A percentile compares a stretch with the other conserved stretches of the same genome.
Evolutionary conservation across 805 yeast genomes (phyloP).

Genomic region (Saccharomycopsis microspora): DNA sequence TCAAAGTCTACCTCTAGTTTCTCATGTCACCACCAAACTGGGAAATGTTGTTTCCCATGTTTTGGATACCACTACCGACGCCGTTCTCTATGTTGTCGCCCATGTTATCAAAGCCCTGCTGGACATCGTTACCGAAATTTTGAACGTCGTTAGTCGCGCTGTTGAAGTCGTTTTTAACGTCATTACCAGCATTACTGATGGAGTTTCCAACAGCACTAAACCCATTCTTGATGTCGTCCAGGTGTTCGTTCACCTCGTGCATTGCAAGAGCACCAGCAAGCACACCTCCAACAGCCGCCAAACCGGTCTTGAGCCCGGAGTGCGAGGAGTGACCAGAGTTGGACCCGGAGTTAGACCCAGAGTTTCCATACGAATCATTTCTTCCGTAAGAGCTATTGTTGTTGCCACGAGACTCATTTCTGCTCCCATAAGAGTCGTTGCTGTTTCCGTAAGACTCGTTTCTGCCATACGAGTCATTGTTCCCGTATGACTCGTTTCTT

Average conservation of each 20-base stretch:
- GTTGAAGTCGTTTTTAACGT: conserved; percentile 3
- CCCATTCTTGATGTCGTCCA: conserved; percentile 3
- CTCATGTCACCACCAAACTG: conserved; percentile 8
- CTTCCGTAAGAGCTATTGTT: not conserved
- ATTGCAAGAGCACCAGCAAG: conserved; percentile 11
- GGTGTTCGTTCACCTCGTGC: conserved; percentile 10
- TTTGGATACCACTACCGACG: conserved; percentile 4
- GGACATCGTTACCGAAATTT: conserved; percentile 11
- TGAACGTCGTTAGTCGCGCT: conserved; percentile 11
- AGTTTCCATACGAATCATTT: not conserved
- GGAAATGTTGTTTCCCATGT: conserved; percentile 11
- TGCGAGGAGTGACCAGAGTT: not conserved
- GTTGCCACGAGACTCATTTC: not conserved
- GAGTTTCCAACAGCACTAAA: not conserved
- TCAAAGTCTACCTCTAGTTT: not conserved
- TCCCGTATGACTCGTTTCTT: not conserved
- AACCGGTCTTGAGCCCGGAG: conserved; percentile 7
- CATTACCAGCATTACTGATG: not conserved
- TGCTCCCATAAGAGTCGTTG: not conserved
- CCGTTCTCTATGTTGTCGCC: conserved; percentile 11
- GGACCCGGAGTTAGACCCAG: not conserved
- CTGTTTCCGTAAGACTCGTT: not conserved
- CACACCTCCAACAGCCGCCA: conserved; percentile 13
- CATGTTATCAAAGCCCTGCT: conserved; percentile 12
- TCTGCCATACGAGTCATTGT: not conserved